phyloP scores from a whole-genome alignment of 495 filamentous ascomycete genomes.

The Xylaria curta region DNA sequence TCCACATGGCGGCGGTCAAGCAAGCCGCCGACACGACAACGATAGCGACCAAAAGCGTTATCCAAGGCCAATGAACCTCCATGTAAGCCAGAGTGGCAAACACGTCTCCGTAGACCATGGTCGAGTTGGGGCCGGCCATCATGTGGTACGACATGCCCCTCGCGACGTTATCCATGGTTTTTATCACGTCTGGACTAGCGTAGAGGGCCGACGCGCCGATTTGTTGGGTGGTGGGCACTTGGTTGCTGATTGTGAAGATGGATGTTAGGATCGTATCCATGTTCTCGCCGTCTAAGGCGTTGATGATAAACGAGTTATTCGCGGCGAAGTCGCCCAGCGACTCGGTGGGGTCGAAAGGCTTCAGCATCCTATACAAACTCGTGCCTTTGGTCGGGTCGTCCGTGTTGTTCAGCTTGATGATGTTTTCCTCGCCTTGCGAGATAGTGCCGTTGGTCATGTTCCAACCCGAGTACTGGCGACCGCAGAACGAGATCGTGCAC shows the following conservation, averaged over 20 bases:
- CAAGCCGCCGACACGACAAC: not conserved
- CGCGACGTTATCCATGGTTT: slow-evolving; percentile 12
- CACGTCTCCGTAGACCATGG: not conserved
- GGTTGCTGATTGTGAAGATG: not conserved
- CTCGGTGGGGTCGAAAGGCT: not conserved
- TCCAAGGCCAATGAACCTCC: slow-evolving; percentile 6
- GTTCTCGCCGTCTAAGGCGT: slow-evolving; percentile 15
- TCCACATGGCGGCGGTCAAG: not conserved
- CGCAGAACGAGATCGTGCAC: slow-evolving; percentile 16
- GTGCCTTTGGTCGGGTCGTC: not conserved
- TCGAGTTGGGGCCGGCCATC: slow-evolving; percentile 18
- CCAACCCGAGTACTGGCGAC: slow-evolving; percentile 4
- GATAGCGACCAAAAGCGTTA: not conserved
- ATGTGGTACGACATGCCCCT: slow-evolving; percentile 17
- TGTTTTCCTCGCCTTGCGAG: slow-evolving; percentile 3
- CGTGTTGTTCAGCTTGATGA: slow-evolving; percentile 19
- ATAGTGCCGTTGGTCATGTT: slow-evolving; percentile 12
- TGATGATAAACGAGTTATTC: slow-evolving; percentile 21
- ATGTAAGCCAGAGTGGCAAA: slow-evolving; percentile 6
- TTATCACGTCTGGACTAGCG: not conserved
- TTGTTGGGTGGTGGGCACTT: not conserved
- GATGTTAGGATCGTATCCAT: not conserved
- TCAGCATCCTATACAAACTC: not conserved
- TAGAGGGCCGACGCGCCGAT: slow-evolving; percentile 14
- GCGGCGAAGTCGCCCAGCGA: not conserved